A percentile compares a stretch with the other conserved stretches of the same genome.
Evolutionary conservation across 768 basidiomycete genomes (phyloP).

Genomic region (Tulasnella sp.): DNA sequence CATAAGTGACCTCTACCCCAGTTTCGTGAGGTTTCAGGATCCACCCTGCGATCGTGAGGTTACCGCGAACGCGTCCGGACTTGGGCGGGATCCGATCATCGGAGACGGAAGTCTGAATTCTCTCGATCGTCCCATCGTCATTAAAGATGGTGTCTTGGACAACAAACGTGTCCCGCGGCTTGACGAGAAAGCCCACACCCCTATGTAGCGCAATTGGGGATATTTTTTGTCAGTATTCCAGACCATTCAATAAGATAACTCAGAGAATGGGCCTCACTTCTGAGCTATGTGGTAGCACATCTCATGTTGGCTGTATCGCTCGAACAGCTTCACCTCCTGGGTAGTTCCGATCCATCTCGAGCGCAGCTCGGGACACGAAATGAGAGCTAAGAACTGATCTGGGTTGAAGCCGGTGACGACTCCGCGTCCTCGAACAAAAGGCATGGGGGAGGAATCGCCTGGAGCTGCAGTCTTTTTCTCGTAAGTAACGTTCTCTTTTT

Average conservation of each 20-base stretch:
- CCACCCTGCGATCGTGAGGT: constrained; percentile 15
- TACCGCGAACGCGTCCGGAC: constrained; percentile 12
- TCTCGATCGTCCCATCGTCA: constrained; percentile 13
- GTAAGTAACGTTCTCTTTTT: constrained; percentile 13
- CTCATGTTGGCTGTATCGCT: background rate
- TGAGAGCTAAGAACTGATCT: constrained; percentile 8
- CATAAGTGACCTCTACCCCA: constrained; percentile 4
- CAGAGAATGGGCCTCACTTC: background rate
- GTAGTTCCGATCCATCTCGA: background rate
- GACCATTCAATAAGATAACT: background rate
- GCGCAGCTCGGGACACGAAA: background rate
- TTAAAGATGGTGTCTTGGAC: constrained; percentile 5
- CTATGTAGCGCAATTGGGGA: background rate
- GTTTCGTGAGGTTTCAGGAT: constrained; percentile 1
- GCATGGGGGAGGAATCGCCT: constrained; percentile 10
- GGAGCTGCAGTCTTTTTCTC: constrained; percentile 15
- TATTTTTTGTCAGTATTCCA: background rate
- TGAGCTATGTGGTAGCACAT: constrained; percentile 12
- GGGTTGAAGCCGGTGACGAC: constrained; percentile 11
- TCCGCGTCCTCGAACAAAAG: constrained; percentile 16
- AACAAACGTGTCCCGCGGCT: constrained; percentile 14
- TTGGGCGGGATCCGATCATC: constrained; percentile 9
- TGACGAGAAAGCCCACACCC: constrained; percentile 9
- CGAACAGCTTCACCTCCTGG: background rate
- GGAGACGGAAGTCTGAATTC: constrained; percentile 14